Conservation (phyloP, 441 rosid genomes). For the Bruguiera hainesii region DNA sequence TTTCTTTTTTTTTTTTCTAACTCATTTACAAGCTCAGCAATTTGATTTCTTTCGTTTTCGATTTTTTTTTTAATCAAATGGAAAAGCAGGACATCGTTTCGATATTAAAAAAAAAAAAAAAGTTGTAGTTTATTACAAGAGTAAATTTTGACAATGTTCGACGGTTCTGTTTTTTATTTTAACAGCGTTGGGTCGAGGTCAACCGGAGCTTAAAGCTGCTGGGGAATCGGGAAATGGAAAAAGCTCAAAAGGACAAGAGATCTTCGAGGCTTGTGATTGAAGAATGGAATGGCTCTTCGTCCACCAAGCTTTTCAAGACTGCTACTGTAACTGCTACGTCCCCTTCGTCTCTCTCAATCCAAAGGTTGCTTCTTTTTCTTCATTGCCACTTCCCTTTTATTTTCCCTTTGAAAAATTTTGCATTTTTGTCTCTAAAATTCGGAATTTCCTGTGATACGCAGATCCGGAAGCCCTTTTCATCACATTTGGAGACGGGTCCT, state of each 20-base stretch:
- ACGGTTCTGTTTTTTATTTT: too few relatives aligned
- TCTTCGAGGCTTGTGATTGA: slow-evolving; percentile 27
- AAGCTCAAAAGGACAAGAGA: not conserved
- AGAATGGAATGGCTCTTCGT: slow-evolving; percentile 88
- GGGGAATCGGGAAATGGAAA: not conserved
- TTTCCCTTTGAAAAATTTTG: not conserved
- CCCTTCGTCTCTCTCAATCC: slow-evolving; percentile 51
- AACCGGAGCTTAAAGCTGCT: not conserved
- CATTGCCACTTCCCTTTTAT: not conserved
- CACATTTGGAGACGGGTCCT: slow-evolving; percentile 81
- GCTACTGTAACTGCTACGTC: slow-evolving; percentile 51
- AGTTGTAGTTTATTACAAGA: too few relatives aligned
- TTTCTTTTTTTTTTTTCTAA: too few relatives aligned
- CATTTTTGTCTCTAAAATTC: not conserved
- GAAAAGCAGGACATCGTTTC: too few relatives aligned
- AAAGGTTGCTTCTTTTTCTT: slow-evolving; percentile 38
- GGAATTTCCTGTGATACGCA: slow-evolving; percentile 16
- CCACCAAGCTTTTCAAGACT: slow-evolving; percentile 62
- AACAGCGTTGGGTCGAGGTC: not conserved
- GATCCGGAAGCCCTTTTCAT: slow-evolving; percentile 64
- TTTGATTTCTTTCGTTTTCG: too few relatives aligned
- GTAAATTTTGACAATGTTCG: too few relatives aligned
- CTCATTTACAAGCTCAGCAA: too few relatives aligned
- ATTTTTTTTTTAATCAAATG: too few relatives aligned
- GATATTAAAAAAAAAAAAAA: too few relatives aligned